These are phyloP conservation scores for Sutorius australiensis DNA, from an alignment of 768 basidiomycete genomes.

Conservation along the genomic window DNA sequence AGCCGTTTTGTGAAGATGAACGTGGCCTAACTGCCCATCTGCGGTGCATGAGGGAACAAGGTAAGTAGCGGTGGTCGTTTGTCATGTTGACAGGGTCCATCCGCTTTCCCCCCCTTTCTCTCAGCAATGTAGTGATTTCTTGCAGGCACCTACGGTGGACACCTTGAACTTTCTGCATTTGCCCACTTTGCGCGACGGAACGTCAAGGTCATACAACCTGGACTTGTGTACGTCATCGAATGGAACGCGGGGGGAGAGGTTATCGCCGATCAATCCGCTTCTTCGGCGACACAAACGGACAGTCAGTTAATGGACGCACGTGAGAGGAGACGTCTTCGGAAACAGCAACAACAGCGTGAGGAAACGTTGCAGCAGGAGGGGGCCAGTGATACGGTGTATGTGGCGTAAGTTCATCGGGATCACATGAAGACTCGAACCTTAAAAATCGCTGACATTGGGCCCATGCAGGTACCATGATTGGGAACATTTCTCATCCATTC, in stretches of 20 bases:
- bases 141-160: slow-evolving; percentile 84
- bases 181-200: slow-evolving; percentile 73
- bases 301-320: slow-evolving; percentile 33
- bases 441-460: slow-evolving; percentile 10
- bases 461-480: slow-evolving; percentile 77
- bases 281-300: slow-evolving; percentile 26
- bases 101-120: slow-evolving; percentile 9
- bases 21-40: slow-evolving; percentile 72
- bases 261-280: slow-evolving; percentile 26
- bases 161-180: slow-evolving; percentile 91
- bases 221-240: slow-evolving; percentile 86
- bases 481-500: slow-evolving; percentile 94
- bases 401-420: slow-evolving; percentile 62
- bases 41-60: slow-evolving; percentile 73
- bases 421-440: slow-evolving; percentile 5
- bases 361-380: slow-evolving; percentile 20
- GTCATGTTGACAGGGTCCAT: background rate
- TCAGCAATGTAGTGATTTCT: slow-evolving; percentile 11
- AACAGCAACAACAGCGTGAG: slow-evolving; percentile 35
- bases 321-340: slow-evolving; percentile 41
- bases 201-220: slow-evolving; percentile 92
- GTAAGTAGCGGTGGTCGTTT: slow-evolving; percentile 35
- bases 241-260: slow-evolving; percentile 61
- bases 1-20: slow-evolving; percentile 84
- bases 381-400: slow-evolving; percentile 57